Conservation (phyloP, 106 monocot genomes). For the Platanthera guangdongensis region DNA sequence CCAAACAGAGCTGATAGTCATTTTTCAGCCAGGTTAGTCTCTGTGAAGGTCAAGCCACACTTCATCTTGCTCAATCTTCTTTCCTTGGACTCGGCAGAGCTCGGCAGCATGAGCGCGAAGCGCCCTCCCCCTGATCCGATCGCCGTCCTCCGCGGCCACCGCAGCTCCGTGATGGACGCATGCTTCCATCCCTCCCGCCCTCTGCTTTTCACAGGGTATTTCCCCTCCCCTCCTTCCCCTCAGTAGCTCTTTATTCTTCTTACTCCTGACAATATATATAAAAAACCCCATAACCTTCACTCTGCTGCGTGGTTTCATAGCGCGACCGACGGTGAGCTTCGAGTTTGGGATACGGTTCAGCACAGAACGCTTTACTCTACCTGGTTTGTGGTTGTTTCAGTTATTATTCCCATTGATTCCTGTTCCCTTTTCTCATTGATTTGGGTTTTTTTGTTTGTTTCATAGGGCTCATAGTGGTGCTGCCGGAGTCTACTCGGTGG, state of each 20-base stretch:
- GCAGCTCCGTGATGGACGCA: conserved; percentile 75
- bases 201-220: conserved; percentile 74
- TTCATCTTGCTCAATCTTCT: not conserved
- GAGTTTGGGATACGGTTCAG: conserved; percentile 72
- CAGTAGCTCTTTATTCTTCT: not conserved
- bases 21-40: too few species aligned
- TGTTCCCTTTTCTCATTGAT: not conserved
- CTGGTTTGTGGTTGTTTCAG: conserved; percentile 23
- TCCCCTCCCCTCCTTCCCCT: conserved; percentile 2
- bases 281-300: not conserved
- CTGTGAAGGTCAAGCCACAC: not conserved
- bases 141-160: conserved; percentile 80
- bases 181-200: conserved; percentile 67
- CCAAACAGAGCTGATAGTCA: too few species aligned
- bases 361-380: conserved; percentile 62
- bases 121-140: conserved; percentile 81
- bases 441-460: not conserved
- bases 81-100: not conserved
- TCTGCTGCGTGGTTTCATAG: conserved; percentile 13
- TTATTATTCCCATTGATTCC: not conserved
- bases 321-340: conserved; percentile 73
- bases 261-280: not conserved
- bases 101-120: conserved; percentile 17
- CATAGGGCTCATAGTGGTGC: conserved; percentile 83
- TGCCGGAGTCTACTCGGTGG: conserved; percentile 71